Evolutionary conservation across 2,329 filamentous ascomycete species (phyloP).

Genomic region (Pseudogymnoascus sp.): DNA sequence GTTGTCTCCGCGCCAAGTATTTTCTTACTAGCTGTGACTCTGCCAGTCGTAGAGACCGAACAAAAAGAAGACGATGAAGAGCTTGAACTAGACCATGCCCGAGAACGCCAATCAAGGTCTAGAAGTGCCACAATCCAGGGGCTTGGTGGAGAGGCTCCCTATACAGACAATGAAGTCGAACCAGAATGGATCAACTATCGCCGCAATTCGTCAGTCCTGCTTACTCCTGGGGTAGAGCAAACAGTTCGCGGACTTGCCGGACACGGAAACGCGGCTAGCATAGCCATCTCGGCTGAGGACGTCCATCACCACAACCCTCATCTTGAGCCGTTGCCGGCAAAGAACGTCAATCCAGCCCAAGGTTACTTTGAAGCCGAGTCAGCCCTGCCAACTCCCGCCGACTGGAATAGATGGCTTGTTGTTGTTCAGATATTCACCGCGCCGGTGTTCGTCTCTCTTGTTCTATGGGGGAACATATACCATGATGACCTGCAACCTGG

Average conservation of each 20-base stretch:
- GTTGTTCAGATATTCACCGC: constrained; percentile 78
- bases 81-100: neutral
- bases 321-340: constrained; percentile 12
- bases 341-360: constrained; percentile 11
- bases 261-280: constrained; percentile 27
- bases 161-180: neutral
- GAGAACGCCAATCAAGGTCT: neutral
- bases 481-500: constrained; percentile 47
- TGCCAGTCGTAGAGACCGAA: constrained; percentile 78
- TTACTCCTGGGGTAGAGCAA: neutral
- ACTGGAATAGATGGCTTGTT: constrained; percentile 90
- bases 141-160: neutral
- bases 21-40: constrained; percentile 77
- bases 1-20: constrained; percentile 82
- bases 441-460: constrained; percentile 70
- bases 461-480: constrained; percentile 62
- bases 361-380: constrained; percentile 1
- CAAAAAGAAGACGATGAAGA: constrained; percentile 40
- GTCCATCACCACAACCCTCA: constrained; percentile 20
- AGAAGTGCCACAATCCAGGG: neutral
- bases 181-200: constrained; percentile 3
- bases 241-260: constrained; percentile 19
- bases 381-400: constrained; percentile 12
- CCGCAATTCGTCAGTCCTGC: neutral
- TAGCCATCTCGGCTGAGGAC: constrained; percentile 25